A percentile compares a stretch with the other conserved stretches of the same genome.
phyloP scores from a whole-genome alignment of 306 rosid genomes.

The Malus asiatica region DNA sequence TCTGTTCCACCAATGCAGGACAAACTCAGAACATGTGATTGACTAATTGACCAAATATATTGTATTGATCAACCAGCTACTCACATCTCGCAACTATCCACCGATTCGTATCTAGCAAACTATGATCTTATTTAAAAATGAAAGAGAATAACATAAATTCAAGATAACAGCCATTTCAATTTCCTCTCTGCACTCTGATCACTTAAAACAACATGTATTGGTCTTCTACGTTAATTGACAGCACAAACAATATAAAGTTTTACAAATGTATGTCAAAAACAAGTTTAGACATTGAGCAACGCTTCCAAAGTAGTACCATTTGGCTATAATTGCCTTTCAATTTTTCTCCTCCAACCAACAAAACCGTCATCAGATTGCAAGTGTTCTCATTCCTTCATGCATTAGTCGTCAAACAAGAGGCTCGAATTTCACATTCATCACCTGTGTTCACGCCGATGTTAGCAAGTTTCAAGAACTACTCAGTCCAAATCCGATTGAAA shows the following conservation, averaged over 20 bases:
- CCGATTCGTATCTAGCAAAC: too few relatives aligned
- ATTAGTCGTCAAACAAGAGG: conserved; percentile 43
- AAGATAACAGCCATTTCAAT: too few relatives aligned
- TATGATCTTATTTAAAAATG: background rate
- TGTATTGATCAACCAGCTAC: background rate
- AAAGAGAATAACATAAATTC: too few relatives aligned
- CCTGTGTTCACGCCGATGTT: conserved; percentile 49
- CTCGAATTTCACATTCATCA: conserved; percentile 60
- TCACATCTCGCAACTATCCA: background rate
- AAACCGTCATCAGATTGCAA: background rate
- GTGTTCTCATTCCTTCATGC: conserved; percentile 1
- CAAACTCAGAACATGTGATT: background rate
- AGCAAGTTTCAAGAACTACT: conserved; percentile 62
- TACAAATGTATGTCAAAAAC: background rate
- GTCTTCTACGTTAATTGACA: background rate
- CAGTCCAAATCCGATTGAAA: conserved; percentile 76
- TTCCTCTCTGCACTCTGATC: too few relatives aligned
- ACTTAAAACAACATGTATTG: too few relatives aligned
- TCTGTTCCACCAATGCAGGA: background rate
- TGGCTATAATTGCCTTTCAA: background rate
- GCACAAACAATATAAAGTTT: too few relatives aligned
- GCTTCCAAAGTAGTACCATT: background rate
- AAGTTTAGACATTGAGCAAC: background rate
- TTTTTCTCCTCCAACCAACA: background rate
- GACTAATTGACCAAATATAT: background rate